Evolutionary conservation across 1,284 basidiomycete species (phyloP), one percentile per base, ranked within the genome.

Genomic region (Ceratobasidium sp.): DNA sequence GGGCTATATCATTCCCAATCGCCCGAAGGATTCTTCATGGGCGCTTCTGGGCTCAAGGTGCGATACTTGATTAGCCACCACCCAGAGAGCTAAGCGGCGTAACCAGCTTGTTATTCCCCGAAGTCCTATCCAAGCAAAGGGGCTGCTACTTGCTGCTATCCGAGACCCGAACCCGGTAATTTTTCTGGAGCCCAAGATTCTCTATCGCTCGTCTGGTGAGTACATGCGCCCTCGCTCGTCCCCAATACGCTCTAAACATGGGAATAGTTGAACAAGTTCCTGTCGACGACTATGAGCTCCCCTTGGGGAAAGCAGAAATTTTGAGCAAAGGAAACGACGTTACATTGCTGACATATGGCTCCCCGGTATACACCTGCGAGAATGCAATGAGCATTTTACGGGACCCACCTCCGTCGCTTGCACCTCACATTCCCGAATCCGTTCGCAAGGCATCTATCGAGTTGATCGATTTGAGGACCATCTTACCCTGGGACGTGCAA

Each of bases 1-100:
- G 96, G 91, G 13, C 78, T 96, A 70, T 98, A 98, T 77, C 95
- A 98, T 76, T 94, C 92, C 3, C 95, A 98, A 78, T 93, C 91
- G 68, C 94, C 94, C 0, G 95, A 98, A 81, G 94, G 92, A 0
- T 98, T 89, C 80, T 98, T 97, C 79, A 86, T 97, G 81, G 93
- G 90, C 53, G 94, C 93, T 1, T 83, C 93, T 0, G 96, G 95
- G 0, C 75, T 98, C 43, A 96, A 96, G 83, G 94, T 94, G 70
- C 12, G 73, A 31, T 10, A 6, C 17, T 45, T 22, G 64, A 32
- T 27, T 40, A n/a, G 15, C 32, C 20, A 13, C 22, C 20, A 35
- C 22, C 54, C 22, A 57, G 53, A 64, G 54, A 42, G 32, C 38
- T 25, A 40, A 25, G n/a, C 43, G 50, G 12, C 17, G 27, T 22